Percentiles rank a stretch among this genome's conserved stretches.
phyloP scores from a whole-genome alignment of 1,284 basidiomycete species.

The Fomes fomentarius region DNA sequence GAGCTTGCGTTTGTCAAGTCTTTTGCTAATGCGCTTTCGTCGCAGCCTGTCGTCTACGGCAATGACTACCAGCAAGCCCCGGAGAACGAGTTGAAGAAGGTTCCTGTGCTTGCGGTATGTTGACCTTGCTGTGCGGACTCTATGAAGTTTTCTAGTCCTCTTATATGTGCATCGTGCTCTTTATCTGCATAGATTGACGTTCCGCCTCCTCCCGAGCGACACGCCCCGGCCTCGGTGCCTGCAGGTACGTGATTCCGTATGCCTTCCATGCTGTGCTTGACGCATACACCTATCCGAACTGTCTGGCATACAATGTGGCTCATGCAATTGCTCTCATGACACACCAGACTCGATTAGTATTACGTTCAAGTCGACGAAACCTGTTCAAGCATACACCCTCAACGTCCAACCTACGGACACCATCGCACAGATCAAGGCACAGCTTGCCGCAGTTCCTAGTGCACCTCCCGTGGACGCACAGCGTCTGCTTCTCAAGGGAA shows the following conservation, averaged over 20 bases:
- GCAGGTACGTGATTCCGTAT: slow-evolving; percentile 35
- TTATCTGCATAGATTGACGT: slow-evolving; percentile 51
- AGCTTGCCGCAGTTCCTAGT: slow-evolving; percentile 62
- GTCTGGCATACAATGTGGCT: too few relatives aligned
- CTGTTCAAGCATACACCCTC: slow-evolving; percentile 75
- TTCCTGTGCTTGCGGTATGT: slow-evolving; percentile 74
- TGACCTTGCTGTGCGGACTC: not conserved
- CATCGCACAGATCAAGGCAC: slow-evolving; percentile 76
- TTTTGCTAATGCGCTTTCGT: slow-evolving; percentile 68
- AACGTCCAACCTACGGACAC: slow-evolving; percentile 76
- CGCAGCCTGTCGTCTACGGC: slow-evolving; percentile 70
- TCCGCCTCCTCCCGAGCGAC: slow-evolving; percentile 58
- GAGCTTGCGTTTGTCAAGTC: slow-evolving; percentile 75
- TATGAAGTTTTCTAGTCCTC: not conserved
- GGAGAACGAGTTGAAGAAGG: slow-evolving; percentile 68
- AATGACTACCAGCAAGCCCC: slow-evolving; percentile 81
- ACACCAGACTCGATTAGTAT: slow-evolving; percentile 60
- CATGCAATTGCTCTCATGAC: not conserved
- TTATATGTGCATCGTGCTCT: not conserved
- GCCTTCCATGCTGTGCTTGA: too few relatives aligned
- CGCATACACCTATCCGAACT: too few relatives aligned
- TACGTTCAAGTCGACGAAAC: slow-evolving; percentile 89
- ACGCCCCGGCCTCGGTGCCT: slow-evolving; percentile 37
- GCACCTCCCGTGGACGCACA: slow-evolving; percentile 78
- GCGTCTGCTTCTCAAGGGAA: slow-evolving; percentile 88